Base-by-base conservation (phyloP, 2,329 filamentous ascomycete species). In the Aotearoamyces nothofagi region DNA sequence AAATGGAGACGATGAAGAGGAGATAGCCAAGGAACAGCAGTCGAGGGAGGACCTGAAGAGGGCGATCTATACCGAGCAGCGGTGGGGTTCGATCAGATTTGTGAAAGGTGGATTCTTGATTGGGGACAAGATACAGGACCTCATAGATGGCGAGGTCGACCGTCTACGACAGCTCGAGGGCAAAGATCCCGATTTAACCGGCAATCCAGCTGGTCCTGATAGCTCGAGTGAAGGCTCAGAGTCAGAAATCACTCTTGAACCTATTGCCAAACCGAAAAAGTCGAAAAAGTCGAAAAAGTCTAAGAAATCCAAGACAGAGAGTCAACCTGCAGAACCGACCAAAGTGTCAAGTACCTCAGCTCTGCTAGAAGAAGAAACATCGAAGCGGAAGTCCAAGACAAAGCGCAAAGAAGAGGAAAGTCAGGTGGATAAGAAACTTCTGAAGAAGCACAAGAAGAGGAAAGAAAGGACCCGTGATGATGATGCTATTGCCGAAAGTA, bases 1-100 rank as follows among this genome's bases (percentile, higher is more conserved):
- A 33, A 98, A 98, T 52, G 90, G 87, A 28, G 90, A 83, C 52
- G 74, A 69, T 13, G 77, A 87, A 27, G 69, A 60, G n/a, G 66
- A 72, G 27, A 58, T 90, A 19, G 66, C 78, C 51, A 66, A 72
- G 44, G 78, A 90, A 43, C 68, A 74, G 48, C 65, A 70, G 44
- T 65, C 66, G 26, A 63, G 75, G 40, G 67, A 79, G 32, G 73
- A 81, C 43, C 56, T 78, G 23, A 78, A 79, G 58, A 66, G 81
- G 44, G 72, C 71, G 37, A 58, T 74, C 25, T 92, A 84, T 48
- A 66, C 81, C 31, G 73, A 78, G 41, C 65, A 69, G 44, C 81
- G 75, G 52, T 86, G 75, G 57, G 84, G 84, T 1, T 63, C 68
- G 7, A 81, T 93, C 63, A 70, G 75, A 27, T 98, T 98, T 52